Percentiles rank a stretch among this genome's conserved stretches.
Conservation (phyloP, 352 stramenopile species). For the Phytopythium litorale region DNA sequence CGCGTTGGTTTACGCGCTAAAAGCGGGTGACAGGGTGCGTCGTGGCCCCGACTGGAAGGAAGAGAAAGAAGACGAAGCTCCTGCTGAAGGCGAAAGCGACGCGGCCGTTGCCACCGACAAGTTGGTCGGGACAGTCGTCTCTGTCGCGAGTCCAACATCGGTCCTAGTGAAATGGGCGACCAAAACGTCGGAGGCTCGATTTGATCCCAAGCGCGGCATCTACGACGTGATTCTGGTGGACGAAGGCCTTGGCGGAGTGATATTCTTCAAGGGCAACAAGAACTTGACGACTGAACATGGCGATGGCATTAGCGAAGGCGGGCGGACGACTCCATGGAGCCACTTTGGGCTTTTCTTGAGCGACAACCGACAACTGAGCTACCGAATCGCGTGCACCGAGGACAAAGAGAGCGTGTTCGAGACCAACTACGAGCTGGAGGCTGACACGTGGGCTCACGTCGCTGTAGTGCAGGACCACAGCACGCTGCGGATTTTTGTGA, state of each 20-base stretch:
- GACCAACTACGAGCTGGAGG: slow-evolving; percentile 59
- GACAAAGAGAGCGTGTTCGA: slow-evolving; percentile 64
- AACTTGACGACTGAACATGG: slow-evolving; percentile 40
- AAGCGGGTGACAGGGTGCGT: slow-evolving; percentile 63
- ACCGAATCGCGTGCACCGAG: slow-evolving; percentile 50
- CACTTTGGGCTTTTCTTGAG: slow-evolving; percentile 68
- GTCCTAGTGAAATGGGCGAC: slow-evolving; percentile 41
- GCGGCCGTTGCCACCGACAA: neutral
- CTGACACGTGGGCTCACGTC: slow-evolving; percentile 62
- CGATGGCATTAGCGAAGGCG: neutral
- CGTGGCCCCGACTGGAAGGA: slow-evolving; percentile 48
- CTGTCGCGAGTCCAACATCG: slow-evolving; percentile 32
- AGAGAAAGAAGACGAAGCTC: slow-evolving; percentile 11
- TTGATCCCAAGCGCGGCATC: slow-evolving; percentile 43
- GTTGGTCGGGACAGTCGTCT: slow-evolving; percentile 35
- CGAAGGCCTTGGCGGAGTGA: slow-evolving; percentile 49
- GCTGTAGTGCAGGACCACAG: slow-evolving; percentile 64
- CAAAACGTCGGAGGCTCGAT: slow-evolving; percentile 34
- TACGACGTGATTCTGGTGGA: slow-evolving; percentile 54
- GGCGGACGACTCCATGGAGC: slow-evolving; percentile 50
- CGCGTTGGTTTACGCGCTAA: slow-evolving; percentile 46
- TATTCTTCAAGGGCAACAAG: slow-evolving; percentile 73
- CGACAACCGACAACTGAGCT: slow-evolving; percentile 59
- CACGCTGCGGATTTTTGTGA: slow-evolving; percentile 58
- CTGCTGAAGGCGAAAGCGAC: neutral